Evolutionary conservation across 176 grass and related monocot genomes (phyloP).

Genomic region (Themeda triandra): DNA sequence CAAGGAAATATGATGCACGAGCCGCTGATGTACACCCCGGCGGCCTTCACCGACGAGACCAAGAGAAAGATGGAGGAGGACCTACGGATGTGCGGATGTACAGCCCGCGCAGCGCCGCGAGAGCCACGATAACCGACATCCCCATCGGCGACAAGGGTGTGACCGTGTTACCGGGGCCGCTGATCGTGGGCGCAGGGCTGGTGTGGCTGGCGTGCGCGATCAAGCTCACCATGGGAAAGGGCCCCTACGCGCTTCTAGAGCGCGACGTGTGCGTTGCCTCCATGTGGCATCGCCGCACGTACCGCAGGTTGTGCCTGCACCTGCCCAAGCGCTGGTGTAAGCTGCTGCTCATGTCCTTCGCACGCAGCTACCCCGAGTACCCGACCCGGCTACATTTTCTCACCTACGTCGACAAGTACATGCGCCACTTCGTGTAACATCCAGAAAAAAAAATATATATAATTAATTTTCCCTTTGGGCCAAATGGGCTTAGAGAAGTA

Average conservation of each 20-base stretch:
- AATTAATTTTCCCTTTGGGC: too few relatives aligned
- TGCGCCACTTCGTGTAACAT: constrained; percentile 11
- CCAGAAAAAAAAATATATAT: too few relatives aligned
- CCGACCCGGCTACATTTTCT: constrained; percentile 71
- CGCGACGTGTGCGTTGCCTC: constrained; percentile 63
- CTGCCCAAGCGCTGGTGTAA: constrained; percentile 78
- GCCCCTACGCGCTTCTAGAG: constrained; percentile 69
- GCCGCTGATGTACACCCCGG: not conserved
- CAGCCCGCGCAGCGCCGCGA: not conserved
- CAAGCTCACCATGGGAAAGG: constrained; percentile 27
- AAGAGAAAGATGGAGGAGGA: constrained; percentile 58
- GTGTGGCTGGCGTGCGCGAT: constrained; percentile 60
- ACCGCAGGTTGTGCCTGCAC: constrained; percentile 72
- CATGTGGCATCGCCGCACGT: constrained; percentile 78
- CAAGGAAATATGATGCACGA: not conserved
- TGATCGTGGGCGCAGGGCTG: constrained; percentile 67
- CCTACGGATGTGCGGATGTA: constrained; percentile 29
- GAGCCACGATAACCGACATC: not conserved
- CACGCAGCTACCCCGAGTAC: constrained; percentile 47
- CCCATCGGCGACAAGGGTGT: not conserved
- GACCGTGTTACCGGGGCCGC: constrained; percentile 16
- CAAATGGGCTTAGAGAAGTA: too few relatives aligned
- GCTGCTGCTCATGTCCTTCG: constrained; percentile 66
- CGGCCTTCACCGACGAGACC: not conserved
- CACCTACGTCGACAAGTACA: constrained; percentile 62